These are phyloP conservation scores for Beauveria varroae DNA, from an alignment of 2,329 filamentous ascomycete species.

Conservation along the genomic window DNA sequence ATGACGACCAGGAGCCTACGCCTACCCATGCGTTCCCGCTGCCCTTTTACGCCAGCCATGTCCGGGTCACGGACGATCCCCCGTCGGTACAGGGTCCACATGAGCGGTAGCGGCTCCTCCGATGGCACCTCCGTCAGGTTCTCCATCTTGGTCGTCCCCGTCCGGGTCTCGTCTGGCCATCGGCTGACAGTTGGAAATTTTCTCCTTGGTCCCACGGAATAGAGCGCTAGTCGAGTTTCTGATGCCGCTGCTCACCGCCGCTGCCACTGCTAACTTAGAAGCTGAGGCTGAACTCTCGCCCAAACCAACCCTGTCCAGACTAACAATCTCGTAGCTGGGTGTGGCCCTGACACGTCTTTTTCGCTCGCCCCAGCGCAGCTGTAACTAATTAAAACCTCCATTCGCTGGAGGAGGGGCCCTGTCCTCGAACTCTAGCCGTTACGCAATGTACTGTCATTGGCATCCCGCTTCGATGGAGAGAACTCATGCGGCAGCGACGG, in stretches of 20 bases:
- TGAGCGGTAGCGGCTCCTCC: constrained; percentile 3
- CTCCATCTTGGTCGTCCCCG: constrained; percentile 2
- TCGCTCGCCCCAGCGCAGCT: not conserved
- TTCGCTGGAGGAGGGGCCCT: not conserved
- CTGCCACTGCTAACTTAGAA: not conserved
- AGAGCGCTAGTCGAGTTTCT: not conserved
- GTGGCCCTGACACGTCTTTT: not conserved
- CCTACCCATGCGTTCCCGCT: not conserved
- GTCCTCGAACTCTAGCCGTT: not conserved
- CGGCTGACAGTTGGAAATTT: constrained; percentile 7
- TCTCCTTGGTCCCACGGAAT: not conserved
- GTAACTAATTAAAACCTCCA: too few species aligned
- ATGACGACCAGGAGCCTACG: not conserved
- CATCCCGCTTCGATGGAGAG: not conserved
- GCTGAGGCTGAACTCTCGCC: constrained; percentile 1
- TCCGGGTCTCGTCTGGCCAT: constrained; percentile 8
- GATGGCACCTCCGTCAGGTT: constrained; percentile 6
- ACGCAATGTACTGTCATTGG: not conserved
- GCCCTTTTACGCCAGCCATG: not conserved
- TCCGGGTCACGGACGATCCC: constrained; percentile 11
- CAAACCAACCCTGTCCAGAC: not conserved
- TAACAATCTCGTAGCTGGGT: not conserved
- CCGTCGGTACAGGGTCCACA: constrained; percentile 10
- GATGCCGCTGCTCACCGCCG: constrained; percentile 2
- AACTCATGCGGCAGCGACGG: not conserved